phyloP scores from a whole-genome alignment of 139 green algal species.

The Tetradesmus obliquus region DNA sequence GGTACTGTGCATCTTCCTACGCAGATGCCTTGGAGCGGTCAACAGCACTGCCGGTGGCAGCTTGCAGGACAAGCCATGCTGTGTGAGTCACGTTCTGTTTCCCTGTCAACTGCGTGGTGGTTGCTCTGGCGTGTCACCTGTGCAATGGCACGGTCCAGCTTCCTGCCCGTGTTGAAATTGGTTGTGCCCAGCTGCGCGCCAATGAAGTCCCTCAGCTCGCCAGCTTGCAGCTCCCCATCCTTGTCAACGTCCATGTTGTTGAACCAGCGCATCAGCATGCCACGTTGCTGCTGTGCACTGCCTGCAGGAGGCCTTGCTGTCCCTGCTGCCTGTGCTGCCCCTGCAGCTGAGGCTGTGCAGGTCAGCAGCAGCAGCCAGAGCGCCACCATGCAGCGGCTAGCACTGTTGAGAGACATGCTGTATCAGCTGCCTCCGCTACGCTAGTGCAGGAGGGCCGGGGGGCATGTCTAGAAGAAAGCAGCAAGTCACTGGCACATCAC shows the following conservation, averaged over 20 bases:
- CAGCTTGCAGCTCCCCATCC: conserved; percentile 18
- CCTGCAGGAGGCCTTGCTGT: not conserved
- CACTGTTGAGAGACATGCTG: not conserved
- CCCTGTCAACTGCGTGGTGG: not conserved
- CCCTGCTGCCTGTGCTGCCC: not conserved
- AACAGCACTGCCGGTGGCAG: not conserved
- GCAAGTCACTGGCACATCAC: not conserved
- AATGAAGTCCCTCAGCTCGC: not conserved
- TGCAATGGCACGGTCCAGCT: not conserved
- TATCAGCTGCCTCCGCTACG: not conserved
- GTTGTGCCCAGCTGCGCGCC: not conserved
- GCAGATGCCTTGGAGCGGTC: too few relatives aligned
- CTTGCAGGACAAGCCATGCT: not conserved
- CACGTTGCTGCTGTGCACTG: not conserved
- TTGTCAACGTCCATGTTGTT: not conserved
- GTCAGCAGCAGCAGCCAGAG: conserved; percentile 9
- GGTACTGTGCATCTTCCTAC: too few relatives aligned
- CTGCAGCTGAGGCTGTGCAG: not conserved
- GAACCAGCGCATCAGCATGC: not conserved
- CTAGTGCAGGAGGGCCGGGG: not conserved
- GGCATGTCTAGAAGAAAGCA: not conserved
- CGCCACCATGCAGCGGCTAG: not conserved
- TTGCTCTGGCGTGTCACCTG: not conserved
- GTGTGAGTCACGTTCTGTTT: not conserved
- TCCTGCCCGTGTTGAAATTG: not conserved